Base-by-base conservation (phyloP, 2,329 filamentous ascomycete species). In the Ceratocystis colombiana region DNA sequence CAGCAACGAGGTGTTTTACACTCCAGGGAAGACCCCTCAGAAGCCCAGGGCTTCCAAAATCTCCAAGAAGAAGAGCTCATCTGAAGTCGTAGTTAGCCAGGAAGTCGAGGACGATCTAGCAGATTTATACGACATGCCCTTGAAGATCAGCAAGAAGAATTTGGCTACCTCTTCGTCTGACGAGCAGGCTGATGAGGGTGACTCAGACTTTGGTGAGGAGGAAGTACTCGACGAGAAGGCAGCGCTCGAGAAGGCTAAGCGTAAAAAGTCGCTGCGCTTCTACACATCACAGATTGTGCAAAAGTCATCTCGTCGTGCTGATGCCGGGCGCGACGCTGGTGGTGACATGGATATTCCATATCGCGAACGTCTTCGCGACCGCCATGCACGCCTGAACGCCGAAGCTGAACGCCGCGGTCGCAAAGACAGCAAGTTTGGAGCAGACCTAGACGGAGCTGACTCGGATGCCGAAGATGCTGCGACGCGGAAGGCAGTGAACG, bases 251-350 rank as follows among this genome's bases (percentile, higher is more conserved):
- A 99, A 99, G 77, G 89, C 87, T 0, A 84, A 85, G 68, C 89
- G 89, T 75, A 96, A 94, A 81, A 96, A 95, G 80, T 90, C 85
- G 70, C 83, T 99, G 67, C 88, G 91, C 69, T 99, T 99, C 80
- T 99, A 99, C 82, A 97, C 95, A 1, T 96, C 92, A 2, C 94
- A 99, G 74, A 94, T 99, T 70, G 88, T 89, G 33, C 93, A 97
- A 75, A 97, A 96, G 77, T 86, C 90, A 66, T 96, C 90, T 78
- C 92, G 90, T 74, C 89, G 89, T 66, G 84, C 86, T 5, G 84
- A 81, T 41, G 88, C 87, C 48, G 87, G 88, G 53, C 84, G 86
- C 68, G 86, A 89, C 67, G 84, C 86, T 1, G 89, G 89, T 70
- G 90, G 90, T 71, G 90, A 95, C 73, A 81, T 83, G 70, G 90